Evolutionary conservation across 2,329 filamentous ascomycete genomes (phyloP).

Genomic region (Fusarium siculi): DNA sequence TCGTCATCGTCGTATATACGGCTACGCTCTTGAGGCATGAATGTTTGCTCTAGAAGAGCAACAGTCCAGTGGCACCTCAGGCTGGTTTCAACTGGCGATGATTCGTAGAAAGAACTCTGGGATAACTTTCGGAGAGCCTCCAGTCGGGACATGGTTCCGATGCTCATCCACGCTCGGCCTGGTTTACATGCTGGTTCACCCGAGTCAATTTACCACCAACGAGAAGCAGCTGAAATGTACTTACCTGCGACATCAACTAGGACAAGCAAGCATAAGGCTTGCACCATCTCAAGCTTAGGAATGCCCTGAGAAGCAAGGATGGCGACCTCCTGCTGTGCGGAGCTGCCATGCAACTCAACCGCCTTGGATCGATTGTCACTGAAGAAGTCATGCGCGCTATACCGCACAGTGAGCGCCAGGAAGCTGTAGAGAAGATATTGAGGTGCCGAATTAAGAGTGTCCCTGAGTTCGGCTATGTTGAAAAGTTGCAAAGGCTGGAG

Average conservation of each 20-base stretch:
- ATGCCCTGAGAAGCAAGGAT: not conserved
- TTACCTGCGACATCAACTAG: not conserved
- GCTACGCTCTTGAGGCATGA: conserved; percentile 10
- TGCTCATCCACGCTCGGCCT: conserved; percentile 12
- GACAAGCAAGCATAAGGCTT: conserved; percentile 7
- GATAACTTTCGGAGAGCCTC: conserved; percentile 4
- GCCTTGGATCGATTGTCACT: not conserved
- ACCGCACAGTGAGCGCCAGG: not conserved
- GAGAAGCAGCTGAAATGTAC: accelerated
- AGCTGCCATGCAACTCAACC: not conserved
- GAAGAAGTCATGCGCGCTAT: not conserved
- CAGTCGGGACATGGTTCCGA: conserved; percentile 4
- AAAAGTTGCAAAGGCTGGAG: conserved; percentile 14
- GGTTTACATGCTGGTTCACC: not conserved
- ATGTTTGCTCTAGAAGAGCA: conserved; percentile 1
- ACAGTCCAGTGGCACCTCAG: conserved; percentile 4
- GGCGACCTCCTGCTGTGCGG: not conserved
- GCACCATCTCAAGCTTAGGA: not conserved
- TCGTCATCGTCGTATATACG: not conserved
- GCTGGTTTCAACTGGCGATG: not conserved
- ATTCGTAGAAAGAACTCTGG: not conserved
- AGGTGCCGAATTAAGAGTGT: not conserved
- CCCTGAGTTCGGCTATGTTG: not conserved
- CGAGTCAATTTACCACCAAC: accelerated
- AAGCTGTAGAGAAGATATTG: conserved; percentile 1